Percentiles rank a stretch among this genome's conserved stretches.
phyloP scores from a whole-genome alignment of 192 early-diverging fungal species.

The Umbelopsis ramanniana region DNA sequence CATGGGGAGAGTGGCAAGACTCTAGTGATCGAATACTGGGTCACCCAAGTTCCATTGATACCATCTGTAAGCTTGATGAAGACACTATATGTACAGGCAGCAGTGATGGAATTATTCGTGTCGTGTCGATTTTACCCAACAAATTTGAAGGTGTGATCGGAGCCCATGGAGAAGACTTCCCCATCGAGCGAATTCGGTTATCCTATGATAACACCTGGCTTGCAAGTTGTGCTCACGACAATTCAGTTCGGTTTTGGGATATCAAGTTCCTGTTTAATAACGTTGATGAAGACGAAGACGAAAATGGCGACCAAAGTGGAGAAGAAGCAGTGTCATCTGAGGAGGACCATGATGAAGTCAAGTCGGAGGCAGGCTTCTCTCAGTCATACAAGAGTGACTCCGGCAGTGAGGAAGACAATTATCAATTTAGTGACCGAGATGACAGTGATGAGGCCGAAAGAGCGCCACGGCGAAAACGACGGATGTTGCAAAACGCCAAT shows the following conservation, averaged over 20 bases:
- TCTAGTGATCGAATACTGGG: constrained; percentile 90
- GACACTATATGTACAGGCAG: constrained; percentile 86
- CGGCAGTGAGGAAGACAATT: neutral
- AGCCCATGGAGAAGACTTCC: constrained; percentile 83
- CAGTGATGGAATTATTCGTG: constrained; percentile 88
- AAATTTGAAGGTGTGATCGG: constrained; percentile 87
- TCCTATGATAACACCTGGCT: constrained; percentile 71
- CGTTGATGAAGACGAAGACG: constrained; percentile 27
- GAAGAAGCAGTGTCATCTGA: constrained; percentile 44
- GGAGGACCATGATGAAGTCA: constrained; percentile 20
- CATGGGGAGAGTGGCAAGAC: constrained; percentile 87
- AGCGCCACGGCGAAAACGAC: constrained; percentile 8
- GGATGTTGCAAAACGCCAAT: neutral
- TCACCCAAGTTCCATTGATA: constrained; percentile 91
- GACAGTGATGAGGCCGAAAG: constrained; percentile 17
- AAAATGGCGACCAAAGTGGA: constrained; percentile 43
- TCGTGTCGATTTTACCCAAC: constrained; percentile 89
- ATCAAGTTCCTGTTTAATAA: constrained; percentile 61
- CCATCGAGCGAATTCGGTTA: constrained; percentile 83
- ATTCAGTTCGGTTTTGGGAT: constrained; percentile 89
- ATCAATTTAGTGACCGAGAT: constrained; percentile 15
- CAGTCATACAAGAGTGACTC: neutral
- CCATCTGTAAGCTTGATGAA: constrained; percentile 83
- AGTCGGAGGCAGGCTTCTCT: neutral
- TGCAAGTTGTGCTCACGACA: constrained; percentile 89